Evolutionary conservation across 2,329 filamentous ascomycete species (phyloP), one percentile per base, ranked within the genome.

Genomic region (Ophiostoma piceae): DNA sequence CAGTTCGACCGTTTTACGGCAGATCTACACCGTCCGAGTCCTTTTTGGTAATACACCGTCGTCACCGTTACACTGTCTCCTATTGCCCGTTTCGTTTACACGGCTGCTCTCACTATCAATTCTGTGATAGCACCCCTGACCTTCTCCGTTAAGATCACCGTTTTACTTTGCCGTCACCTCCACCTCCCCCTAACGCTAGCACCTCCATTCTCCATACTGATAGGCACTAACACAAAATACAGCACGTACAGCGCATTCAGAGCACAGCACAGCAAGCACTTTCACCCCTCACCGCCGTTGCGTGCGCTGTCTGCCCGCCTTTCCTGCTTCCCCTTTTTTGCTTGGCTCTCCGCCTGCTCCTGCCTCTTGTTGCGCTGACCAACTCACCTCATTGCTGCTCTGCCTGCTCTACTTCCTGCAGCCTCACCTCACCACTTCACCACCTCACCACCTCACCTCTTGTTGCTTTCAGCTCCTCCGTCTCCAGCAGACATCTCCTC

Each of bases 231-330:
- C n/a, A 65, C 62, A 65, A 39, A 22, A 37, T 65, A 66, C 65
- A 66, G 39, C 37, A 47, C 41, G 14, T 16, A 16, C 14, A 29
- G 35, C 16, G 19, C 54, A 35, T 35, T 6, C 35, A 35, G 35
- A 35, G 35, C 8, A 35, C 35, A 35, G 35, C 35, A 35, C 35
- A 35, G 35, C 35, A 35, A 47, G 29, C 35, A 41, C 39, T n/a
- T 47, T 26, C 67, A 67, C 70, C 70, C 70, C 70, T 71, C 70
- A 71, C 70, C 70, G 70, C 70, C 65, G 67, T 29, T 67, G 64
- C 67, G 47, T 67, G 60, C 26, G 41, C 26, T 67, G 64, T 9
- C 65, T 22, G 65, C 65, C 65, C 65, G 39, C 66, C 66, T 54
- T 14, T 22, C 29, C 66, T 35, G 29, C 66, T 54, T 67, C 41